Evolutionary conservation across 2,329 filamentous ascomycete species (phyloP).

Genomic region (Colletotrichum phormii): DNA sequence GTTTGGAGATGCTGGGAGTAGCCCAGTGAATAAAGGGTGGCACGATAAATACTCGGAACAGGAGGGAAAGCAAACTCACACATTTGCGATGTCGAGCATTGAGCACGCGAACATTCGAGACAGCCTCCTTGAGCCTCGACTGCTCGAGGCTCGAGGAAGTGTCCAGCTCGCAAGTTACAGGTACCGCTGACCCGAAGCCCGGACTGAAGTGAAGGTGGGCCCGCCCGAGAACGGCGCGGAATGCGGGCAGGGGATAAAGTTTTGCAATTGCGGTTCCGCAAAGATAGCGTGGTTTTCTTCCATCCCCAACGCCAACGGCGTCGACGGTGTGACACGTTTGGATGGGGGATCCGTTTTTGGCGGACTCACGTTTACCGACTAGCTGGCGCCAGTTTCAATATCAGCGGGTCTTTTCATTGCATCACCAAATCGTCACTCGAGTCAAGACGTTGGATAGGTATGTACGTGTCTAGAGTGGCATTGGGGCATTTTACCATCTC

Average conservation of each 20-base stretch:
- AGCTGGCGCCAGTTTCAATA: neutral
- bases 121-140: too few species aligned
- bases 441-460: neutral
- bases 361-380: neutral
- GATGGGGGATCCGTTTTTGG: neutral
- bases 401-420: neutral
- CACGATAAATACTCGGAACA: slow-evolving; percentile 6
- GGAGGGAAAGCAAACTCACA: neutral
- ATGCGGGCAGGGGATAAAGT: neutral
- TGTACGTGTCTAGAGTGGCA: neutral
- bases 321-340: neutral
- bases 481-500: neutral
- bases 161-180: neutral
- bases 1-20: neutral
- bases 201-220: slow-evolving; percentile 1
- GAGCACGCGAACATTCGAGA: neutral
- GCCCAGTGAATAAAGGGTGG: neutral
- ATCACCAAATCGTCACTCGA: slow-evolving; percentile 1
- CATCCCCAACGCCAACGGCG: neutral
- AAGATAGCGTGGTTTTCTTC: neutral
- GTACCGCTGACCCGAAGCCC: slow-evolving; percentile 13
- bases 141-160: too few species aligned
- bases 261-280: neutral
- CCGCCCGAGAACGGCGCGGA: slow-evolving; percentile 4
- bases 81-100: neutral